Evolutionary conservation across 768 basidiomycete species (phyloP).

Genomic region (Macrolepiota fuliginosa): DNA sequence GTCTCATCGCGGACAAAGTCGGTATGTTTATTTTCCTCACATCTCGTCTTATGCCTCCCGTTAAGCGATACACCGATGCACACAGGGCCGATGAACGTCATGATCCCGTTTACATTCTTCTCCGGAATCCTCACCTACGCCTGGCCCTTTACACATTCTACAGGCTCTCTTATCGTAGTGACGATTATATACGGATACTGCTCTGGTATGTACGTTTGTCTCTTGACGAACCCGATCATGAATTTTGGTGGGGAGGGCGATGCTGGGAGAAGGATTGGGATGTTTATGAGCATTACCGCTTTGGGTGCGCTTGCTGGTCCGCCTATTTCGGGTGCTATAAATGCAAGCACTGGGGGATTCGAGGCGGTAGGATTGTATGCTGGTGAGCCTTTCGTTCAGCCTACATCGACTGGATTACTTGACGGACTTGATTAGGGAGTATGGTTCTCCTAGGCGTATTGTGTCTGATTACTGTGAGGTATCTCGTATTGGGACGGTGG

Average conservation of each 20-base stretch:
- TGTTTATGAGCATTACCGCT: constrained; percentile 59
- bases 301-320: constrained; percentile 67
- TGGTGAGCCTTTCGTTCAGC: constrained; percentile 27
- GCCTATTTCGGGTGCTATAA: constrained; percentile 74
- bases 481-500: neutral
- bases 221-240: constrained; percentile 57
- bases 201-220: constrained; percentile 60
- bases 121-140: constrained; percentile 60
- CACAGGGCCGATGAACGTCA: constrained; percentile 64
- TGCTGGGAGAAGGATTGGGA: constrained; percentile 63
- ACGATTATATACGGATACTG: constrained; percentile 67
- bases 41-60: neutral
- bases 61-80: neutral
- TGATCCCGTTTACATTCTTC: constrained; percentile 60
- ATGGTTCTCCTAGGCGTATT: neutral
- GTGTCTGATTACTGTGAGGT: neutral
- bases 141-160: constrained; percentile 63
- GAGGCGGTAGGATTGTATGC: constrained; percentile 55
- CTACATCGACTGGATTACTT: neutral
- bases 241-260: constrained; percentile 59
- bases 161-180: constrained; percentile 48
- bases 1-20: constrained; percentile 50
- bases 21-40: constrained; percentile 33
- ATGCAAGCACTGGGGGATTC: constrained; percentile 49
- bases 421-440: neutral